These are phyloP conservation scores for Mycena citricolor DNA, from an alignment of 1,284 basidiomycete species.

Conservation along the genomic window DNA sequence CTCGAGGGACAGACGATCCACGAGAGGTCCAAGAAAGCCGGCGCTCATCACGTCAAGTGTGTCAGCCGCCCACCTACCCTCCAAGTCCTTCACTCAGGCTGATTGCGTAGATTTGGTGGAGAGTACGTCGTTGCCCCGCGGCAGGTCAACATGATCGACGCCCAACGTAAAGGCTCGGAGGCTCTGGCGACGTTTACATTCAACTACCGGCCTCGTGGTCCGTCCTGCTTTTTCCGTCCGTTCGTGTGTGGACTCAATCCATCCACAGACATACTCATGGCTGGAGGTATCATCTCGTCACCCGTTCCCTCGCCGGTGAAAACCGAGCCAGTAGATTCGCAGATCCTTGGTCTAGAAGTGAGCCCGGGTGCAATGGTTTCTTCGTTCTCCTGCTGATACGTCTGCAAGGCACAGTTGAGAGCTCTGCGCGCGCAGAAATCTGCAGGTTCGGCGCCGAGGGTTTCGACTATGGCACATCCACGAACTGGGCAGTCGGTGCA, in stretches of 20 bases:
- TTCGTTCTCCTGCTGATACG: background rate
- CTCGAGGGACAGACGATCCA: slow-evolving; percentile 24
- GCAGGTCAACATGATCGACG: slow-evolving; percentile 24
- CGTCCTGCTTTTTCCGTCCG: background rate
- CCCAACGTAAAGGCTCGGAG: slow-evolving; percentile 9
- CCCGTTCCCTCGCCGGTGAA: slow-evolving; percentile 7
- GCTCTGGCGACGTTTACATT: slow-evolving; percentile 24
- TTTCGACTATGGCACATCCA: background rate
- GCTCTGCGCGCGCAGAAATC: slow-evolving; percentile 6
- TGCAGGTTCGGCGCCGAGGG: background rate
- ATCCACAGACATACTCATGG: slow-evolving; percentile 17
- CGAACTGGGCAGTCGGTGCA: slow-evolving; percentile 12
- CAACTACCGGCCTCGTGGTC: slow-evolving; percentile 24
- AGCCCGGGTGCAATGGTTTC: background rate
- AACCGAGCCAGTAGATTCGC: slow-evolving; percentile 14
- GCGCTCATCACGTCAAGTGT: slow-evolving; percentile 26
- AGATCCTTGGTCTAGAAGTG: slow-evolving; percentile 16
- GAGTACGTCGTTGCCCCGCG: slow-evolving; percentile 23
- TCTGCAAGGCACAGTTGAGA: slow-evolving; percentile 10
- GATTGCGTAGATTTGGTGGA: slow-evolving; percentile 21
- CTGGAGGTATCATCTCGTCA: slow-evolving; percentile 20
- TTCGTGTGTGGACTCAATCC: background rate
- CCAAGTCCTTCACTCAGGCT: background rate
- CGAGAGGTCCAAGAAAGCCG: slow-evolving; percentile 25
- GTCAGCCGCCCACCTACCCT: background rate